These are phyloP conservation scores for Rhododendron ovatum DNA, from an alignment of 148 eudicot genomes.

Conservation along the genomic window DNA sequence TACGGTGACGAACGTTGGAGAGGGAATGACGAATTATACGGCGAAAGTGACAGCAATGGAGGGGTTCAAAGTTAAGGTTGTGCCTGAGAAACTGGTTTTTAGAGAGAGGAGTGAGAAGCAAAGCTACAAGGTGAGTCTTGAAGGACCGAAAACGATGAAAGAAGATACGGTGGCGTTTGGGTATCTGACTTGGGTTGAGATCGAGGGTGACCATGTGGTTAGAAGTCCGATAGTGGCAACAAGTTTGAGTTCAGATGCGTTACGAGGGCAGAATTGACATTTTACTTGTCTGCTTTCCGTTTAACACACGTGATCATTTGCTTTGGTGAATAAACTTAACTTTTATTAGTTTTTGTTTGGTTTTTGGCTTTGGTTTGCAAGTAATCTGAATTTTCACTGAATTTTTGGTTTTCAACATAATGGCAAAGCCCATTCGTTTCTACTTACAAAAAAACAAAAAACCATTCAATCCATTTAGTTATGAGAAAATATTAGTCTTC, in stretches of 20 bases:
- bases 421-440: not conserved
- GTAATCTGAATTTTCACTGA: too few species aligned
- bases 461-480: too few species aligned
- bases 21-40: slow-evolving; percentile 15
- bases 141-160: slow-evolving; percentile 15
- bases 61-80: slow-evolving; percentile 19
- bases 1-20: slow-evolving; percentile 34
- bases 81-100: slow-evolving; percentile 30
- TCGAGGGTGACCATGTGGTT: slow-evolving; percentile 28
- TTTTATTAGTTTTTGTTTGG: not conserved
- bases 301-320: not conserved
- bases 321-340: not conserved
- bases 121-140: slow-evolving; percentile 29
- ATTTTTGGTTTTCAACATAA: not conserved
- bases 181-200: slow-evolving; percentile 40
- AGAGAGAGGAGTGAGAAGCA: slow-evolving; percentile 28
- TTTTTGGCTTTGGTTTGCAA: not conserved
- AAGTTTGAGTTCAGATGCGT: slow-evolving; percentile 7
- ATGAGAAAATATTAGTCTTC: too few species aligned
- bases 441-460: too few species aligned
- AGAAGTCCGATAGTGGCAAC: slow-evolving; percentile 48
- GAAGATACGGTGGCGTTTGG: slow-evolving; percentile 16
- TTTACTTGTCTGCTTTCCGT: not conserved
- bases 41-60: slow-evolving; percentile 16
- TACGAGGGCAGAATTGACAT: not conserved